Percentiles rank a stretch among this genome's conserved stretches.
Conservation (phyloP, 805 yeast genomes). For the Kregervanrija fluxuum region DNA sequence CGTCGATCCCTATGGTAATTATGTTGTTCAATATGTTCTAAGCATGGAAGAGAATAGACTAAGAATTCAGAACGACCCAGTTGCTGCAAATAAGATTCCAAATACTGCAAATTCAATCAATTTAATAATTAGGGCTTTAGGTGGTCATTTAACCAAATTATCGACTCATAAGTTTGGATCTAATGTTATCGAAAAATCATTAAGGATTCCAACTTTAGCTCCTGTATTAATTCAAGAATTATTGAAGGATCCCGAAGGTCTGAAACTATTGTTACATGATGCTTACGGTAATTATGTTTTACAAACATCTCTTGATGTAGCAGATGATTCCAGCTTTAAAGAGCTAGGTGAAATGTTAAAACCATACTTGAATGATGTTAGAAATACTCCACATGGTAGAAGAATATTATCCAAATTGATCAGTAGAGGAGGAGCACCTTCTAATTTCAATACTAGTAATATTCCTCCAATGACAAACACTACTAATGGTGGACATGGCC, state of each 20-base stretch:
- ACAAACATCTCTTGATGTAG: conserved; percentile 53
- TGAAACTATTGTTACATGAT: conserved; percentile 43
- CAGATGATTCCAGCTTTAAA: conserved; percentile 43
- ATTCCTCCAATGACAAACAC: too few relatives aligned
- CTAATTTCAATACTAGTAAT: conserved; percentile 1
- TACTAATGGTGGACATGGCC: too few relatives aligned
- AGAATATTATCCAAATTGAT: conserved; percentile 66
- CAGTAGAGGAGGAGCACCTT: conserved; percentile 24
- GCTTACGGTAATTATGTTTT: conserved; percentile 55
- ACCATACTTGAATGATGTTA: conserved; percentile 71
- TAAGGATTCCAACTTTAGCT: conserved; percentile 40
- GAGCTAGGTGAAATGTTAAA: conserved; percentile 51
- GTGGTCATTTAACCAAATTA: conserved; percentile 27
- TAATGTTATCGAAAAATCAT: conserved; percentile 50
- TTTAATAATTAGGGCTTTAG: conserved; percentile 24
- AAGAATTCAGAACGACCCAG: conserved; percentile 23
- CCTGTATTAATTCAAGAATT: conserved; percentile 38
- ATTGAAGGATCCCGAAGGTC: conserved; percentile 27
- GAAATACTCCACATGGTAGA: conserved; percentile 94
- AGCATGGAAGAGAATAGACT: conserved; percentile 30
- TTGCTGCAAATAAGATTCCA: conserved; percentile 18
- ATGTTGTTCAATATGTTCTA: conserved; percentile 89
- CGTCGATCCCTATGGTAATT: conserved; percentile 93
- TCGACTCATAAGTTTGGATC: conserved; percentile 58
- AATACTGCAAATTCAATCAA: conserved; percentile 25